Base-by-base conservation (phyloP, 1,139 yeast genomes). In the Sugiyamaella novakii region DNA sequence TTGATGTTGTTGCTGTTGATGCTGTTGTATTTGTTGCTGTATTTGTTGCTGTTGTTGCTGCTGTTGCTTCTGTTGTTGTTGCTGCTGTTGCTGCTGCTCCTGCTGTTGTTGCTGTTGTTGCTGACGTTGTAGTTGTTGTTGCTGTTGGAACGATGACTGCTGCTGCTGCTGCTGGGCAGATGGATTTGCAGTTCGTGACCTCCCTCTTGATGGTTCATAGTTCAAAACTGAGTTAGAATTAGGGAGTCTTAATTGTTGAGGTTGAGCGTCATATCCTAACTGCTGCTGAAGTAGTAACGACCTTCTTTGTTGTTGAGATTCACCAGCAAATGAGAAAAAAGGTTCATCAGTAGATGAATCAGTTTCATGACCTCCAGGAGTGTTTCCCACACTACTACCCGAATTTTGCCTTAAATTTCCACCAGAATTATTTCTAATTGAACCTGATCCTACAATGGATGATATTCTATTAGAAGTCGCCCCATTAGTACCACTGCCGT, bases 291-390 rank as follows among this genome's bases (percentile, higher is more conserved):
- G 54, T 49, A 57, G 46, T 18, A 56, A 50, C 14, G 51, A 49
- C 25, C 52, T 64, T 49, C 56, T 54, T 46, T 59, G 63, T 34
- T 59, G 59, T 28, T 59, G 60, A n/a, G 60, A 43, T 39, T 59
- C 62, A 27, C 62, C 52, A 17, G 59, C 61, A 46, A 56, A 59
- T 11, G 58, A 50, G 35, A 58, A 38, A 34, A 57, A 59, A 6
- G 25, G 25, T 30, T 56, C 51, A 14, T 30, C 47, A 22, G 43
- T 44, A 10, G 45, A 33, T 11, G 46, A 42, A 34, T 42, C 46
- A 7, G 33, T 42, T 15, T 42, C 46, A 17, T 34, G 46, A 17
- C 46, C 30, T 8, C 37, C 37, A 11, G 36, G 27, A 7, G 46
- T 25, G 15, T 29, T 39, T 11, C 17, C 31, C 24, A 37, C 31